Base-by-base conservation (phyloP, 352 stramenopile genomes). In the Globisporangium sylvaticum region DNA sequence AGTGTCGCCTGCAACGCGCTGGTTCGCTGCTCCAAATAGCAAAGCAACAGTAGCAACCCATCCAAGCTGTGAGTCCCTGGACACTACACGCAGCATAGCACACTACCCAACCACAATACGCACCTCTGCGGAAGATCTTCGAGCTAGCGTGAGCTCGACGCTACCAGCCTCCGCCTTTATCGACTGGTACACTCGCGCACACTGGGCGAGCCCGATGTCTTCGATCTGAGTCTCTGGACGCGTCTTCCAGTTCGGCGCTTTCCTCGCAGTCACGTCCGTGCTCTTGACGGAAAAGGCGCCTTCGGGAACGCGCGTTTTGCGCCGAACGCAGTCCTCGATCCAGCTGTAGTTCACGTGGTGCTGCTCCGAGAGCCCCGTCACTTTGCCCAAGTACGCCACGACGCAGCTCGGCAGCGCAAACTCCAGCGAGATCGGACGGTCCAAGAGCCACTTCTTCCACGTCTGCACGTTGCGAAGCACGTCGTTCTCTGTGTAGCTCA, bases 291-390 rank as follows among this genome's bases (percentile, higher is more conserved):
- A 69, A 70, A 88, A 91, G 37, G 72, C 64, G 5, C 67, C 74
- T 74, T 95, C 88, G 8, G 77, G 73, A 0, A 91, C 77, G 22
- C 74, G 73, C 48, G 65, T 74, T 42, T 90, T 88, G 14, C 74
- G 75, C 5, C 70, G 71, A 22, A 93, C 73, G 56, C 83, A 94
- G 62, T 94, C 85, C 69, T 96, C 84, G 65, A 96, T 87, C 88
- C 88, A 96, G 31, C 67, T 79, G 69, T 90, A 91, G 53, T 78
- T 92, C 37, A 96, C 76, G 59, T 87, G 76, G 39, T 89, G 68
- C 46, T 89, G 85, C 67, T 73, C 75, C 3, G 71, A 56, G n/a
- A 94, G 60, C 1, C 81, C 75, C 2, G 84, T 78, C 5, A 48
- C 62, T 34, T 86, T 75, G 22, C 83, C 79, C 20, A 94, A 65